Percentiles rank a stretch among this genome's conserved stretches.
phyloP scores from a whole-genome alignment of 306 rosid species.

The Cicer yamashitae region DNA sequence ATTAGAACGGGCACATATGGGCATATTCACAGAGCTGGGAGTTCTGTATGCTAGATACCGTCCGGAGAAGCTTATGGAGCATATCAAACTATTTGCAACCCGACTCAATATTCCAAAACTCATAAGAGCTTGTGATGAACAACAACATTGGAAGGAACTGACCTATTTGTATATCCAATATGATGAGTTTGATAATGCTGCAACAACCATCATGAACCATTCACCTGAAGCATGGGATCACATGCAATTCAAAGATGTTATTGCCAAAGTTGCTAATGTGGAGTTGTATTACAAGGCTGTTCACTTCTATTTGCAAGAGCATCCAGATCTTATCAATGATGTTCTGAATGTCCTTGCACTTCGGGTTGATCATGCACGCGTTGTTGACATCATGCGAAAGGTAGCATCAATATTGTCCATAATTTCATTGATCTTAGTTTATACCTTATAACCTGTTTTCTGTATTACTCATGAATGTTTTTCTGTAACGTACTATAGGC shows the following conservation, averaged over 20 bases:
- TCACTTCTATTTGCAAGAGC: constrained; percentile 99
- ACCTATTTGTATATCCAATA: constrained; percentile 96
- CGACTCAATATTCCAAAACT: constrained; percentile 97
- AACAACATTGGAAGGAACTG: constrained; percentile 97
- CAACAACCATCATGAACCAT: constrained; percentile 98
- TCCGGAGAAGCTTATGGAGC: constrained; percentile 99
- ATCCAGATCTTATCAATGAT: constrained; percentile 97
- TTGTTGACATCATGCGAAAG: constrained; percentile 98
- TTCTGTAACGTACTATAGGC: constrained; percentile 59
- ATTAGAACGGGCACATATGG: constrained; percentile 98
- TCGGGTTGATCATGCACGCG: constrained; percentile 98
- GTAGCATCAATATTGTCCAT: constrained; percentile 47
- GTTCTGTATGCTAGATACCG: constrained; percentile 99
- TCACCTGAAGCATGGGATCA: constrained; percentile 99
- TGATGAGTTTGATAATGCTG: constrained; percentile 98
- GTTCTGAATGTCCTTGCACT: constrained; percentile 97
- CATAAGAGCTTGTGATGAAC: constrained; percentile 98
- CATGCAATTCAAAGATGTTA: constrained; percentile 97
- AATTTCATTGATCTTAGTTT: constrained; percentile 23
- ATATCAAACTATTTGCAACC: constrained; percentile 90
- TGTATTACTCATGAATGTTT: constrained; percentile 26
- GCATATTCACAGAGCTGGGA: constrained; percentile 97
- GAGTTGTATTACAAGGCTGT: constrained; percentile 96
- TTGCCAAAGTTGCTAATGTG: constrained; percentile 94
- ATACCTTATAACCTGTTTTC: constrained; percentile 2